Conservation (phyloP, 2,329 filamentous ascomycete genomes). For the Rutstroemia sp. region DNA sequence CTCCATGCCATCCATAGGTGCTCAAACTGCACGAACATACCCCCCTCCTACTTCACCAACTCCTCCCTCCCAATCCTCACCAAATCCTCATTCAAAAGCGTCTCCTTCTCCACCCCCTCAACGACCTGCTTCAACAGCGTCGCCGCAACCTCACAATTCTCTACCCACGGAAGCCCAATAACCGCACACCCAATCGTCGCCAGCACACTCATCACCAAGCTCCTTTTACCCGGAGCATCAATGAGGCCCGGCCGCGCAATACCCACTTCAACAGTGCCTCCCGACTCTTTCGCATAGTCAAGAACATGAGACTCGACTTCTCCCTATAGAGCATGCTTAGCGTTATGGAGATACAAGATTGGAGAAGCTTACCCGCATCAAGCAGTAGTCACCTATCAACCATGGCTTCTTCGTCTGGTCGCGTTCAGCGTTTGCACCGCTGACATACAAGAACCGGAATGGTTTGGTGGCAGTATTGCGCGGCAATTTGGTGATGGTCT, state of each 20-base stretch:
- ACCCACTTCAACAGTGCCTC: constrained; percentile 32
- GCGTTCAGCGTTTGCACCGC: constrained; percentile 36
- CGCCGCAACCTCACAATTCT: constrained; percentile 33
- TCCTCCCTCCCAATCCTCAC: neutral
- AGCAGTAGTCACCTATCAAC: constrained; percentile 34
- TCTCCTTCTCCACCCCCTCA: neutral
- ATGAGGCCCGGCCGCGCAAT: constrained; percentile 39
- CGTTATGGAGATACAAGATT: neutral
- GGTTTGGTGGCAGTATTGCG: constrained; percentile 27
- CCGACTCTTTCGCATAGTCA: constrained; percentile 33
- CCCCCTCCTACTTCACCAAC: neutral
- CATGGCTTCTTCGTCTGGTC: constrained; percentile 38
- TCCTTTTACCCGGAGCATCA: constrained; percentile 19
- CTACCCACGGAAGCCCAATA: constrained; percentile 30
- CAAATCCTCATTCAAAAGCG: neutral
- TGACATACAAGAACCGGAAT: constrained; percentile 43
- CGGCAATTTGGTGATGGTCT: constrained; percentile 27
- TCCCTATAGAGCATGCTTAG: constrained; percentile 31
- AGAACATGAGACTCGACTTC: constrained; percentile 39
- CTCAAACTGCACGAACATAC: too few species aligned
- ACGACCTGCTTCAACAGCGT: constrained; percentile 35
- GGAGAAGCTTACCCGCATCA: constrained; percentile 38
- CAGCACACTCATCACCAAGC: neutral
- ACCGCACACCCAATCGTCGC: constrained; percentile 6
- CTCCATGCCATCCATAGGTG: too few species aligned